Conservation (phyloP, 257 asterid genomes). For the Primulina eburnea region DNA sequence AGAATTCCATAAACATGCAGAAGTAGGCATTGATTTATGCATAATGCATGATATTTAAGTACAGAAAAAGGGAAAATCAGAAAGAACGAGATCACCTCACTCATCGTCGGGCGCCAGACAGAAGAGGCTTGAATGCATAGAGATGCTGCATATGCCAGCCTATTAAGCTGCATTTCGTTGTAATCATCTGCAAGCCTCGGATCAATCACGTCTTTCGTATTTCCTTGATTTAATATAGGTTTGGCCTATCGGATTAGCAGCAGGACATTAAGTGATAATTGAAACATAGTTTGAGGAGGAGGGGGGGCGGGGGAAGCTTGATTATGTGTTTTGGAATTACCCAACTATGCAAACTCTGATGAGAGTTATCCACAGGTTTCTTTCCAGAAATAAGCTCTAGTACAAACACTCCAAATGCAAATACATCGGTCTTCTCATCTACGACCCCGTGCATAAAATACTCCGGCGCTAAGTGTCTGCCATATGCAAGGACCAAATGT, state of each 20-base stretch:
- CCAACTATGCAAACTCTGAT: constrained; percentile 94
- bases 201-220: constrained; percentile 59
- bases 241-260: constrained; percentile 51
- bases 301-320: too few species aligned
- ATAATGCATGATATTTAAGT: background rate
- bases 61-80: background rate
- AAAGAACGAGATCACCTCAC: constrained; percentile 52
- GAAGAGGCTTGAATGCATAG: constrained; percentile 87
- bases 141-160: constrained; percentile 79
- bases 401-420: constrained; percentile 85
- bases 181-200: constrained; percentile 65
- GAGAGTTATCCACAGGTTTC: constrained; percentile 81
- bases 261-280: background rate
- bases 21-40: constrained; percentile 21
- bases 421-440: constrained; percentile 94
- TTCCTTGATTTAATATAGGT: constrained; percentile 70
- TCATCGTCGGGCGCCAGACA: constrained; percentile 88
- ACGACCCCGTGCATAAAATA: constrained; percentile 98
- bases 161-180: constrained; percentile 46
- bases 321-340: constrained; percentile 32
- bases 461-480: constrained; percentile 92
- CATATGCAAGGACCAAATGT: background rate
- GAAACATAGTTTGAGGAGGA: background rate
- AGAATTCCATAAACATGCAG: constrained; percentile 13
- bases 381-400: constrained; percentile 87